Evolutionary conservation across 179 eudicot genomes (phyloP), one percentile per base, ranked within the genome.

Genomic region (Silene vulgaris): DNA sequence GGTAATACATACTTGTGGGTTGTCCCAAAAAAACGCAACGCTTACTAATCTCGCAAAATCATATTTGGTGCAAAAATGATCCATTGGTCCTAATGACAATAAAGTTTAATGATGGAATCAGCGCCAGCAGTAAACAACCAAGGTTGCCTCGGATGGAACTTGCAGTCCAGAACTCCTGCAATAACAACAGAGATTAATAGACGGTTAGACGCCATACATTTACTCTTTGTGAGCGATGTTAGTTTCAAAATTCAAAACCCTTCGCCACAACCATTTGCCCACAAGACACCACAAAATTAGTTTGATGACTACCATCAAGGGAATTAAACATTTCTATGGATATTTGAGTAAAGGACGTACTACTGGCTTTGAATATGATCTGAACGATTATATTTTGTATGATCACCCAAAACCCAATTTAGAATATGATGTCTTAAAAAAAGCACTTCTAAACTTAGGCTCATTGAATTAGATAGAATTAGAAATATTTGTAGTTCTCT

Each of bases 51-150:
- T 50, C 19, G 52, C 65, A 17, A 43, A 52, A 17, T 37, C 30
- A 11, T 35, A 50, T 35, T 28, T 50, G 60, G 17, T 20, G 28
- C 45, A 68, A 76, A 5, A 6, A 50, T 28, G 13, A 19, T 48
- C 16, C 73, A 35, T 21, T 16, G 62, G 12, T 65, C 45, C 74
- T 82, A 84, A 45, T 83, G 84, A 26, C 86, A 83, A 74, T 81
- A 85, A 26, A 85, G 78, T 74, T 76, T 83, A 43, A 85, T 77
- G 65, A 90, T 80, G 16, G 97, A 89, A 78, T 95, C 95, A 65
- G 93, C 90, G 64, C 97, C 97, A 0, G 99, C 99, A 20, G 99
- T 92, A 80, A 95, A 95, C 80, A 95, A 75, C 99, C 99, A 95
- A 61, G 99, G 99, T 77, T 92, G 99, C 84, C 87, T 90, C 11